Percentiles rank a stretch among this genome's conserved stretches.
These are phyloP conservation scores for Suillus clintonianus DNA, from an alignment of 768 basidiomycete species.

Conservation along the genomic window DNA sequence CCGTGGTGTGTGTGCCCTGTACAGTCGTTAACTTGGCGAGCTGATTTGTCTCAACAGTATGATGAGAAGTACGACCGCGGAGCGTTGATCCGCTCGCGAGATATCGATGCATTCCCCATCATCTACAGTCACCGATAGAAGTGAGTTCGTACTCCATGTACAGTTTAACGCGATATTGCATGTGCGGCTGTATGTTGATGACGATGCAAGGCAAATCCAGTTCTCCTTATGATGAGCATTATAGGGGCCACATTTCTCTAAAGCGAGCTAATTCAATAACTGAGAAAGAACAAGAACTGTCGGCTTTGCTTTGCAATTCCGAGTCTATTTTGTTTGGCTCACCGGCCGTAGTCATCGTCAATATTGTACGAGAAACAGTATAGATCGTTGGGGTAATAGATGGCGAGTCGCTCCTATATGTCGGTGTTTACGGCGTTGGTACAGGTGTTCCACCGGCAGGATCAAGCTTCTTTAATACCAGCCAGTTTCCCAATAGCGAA, in stretches of 20 bases:
- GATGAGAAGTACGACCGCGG: too few relatives aligned
- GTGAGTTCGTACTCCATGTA: not conserved
- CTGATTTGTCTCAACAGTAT: not conserved
- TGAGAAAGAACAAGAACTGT: too few relatives aligned
- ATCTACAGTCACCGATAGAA: too few relatives aligned
- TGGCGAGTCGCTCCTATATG: not conserved
- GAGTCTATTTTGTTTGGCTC: not conserved
- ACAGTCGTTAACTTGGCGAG: not conserved
- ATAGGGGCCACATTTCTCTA: too few relatives aligned
- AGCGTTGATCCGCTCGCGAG: not conserved
- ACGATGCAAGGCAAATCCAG: too few relatives aligned
- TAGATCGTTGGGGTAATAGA: not conserved
- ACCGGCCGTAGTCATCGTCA: not conserved
- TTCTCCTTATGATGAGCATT: too few relatives aligned
- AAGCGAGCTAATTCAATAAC: too few relatives aligned
- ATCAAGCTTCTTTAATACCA: too few relatives aligned
- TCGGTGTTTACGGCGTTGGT: conserved; percentile 13
- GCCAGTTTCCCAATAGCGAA: not conserved
- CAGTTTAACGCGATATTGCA: not conserved
- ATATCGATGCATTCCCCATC: not conserved
- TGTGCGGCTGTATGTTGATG: not conserved
- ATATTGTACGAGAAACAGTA: not conserved
- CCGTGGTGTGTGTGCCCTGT: not conserved
- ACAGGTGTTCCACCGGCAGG: conserved; percentile 7
- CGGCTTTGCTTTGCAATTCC: not conserved